These are phyloP conservation scores for Yamadazyma atmosphaerica DNA, from an alignment of 1,139 yeast species.

Conservation along the genomic window DNA sequence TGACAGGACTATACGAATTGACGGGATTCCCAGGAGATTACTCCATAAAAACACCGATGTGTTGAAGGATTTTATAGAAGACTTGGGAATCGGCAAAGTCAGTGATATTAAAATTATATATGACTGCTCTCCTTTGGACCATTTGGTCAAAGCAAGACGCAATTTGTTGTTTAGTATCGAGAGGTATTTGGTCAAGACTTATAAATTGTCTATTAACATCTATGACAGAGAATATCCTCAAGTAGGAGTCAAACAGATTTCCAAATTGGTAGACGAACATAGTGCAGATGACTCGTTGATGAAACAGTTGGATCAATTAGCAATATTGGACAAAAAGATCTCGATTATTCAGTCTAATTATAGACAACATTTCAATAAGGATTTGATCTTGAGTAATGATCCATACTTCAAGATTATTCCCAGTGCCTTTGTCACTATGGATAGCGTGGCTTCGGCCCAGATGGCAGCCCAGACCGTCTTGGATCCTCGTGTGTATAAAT, in stretches of 20 bases:
- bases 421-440: conserved; percentile 80
- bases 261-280: conserved; percentile 11
- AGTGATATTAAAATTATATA: conserved; percentile 54
- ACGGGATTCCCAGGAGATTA: conserved; percentile 70
- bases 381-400: conserved; percentile 21
- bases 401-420: conserved; percentile 47
- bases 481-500: conserved; percentile 73
- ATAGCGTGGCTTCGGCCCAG: conserved; percentile 80
- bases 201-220: conserved; percentile 47
- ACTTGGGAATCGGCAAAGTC: conserved; percentile 61
- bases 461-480: conserved; percentile 83
- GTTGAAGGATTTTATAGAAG: conserved; percentile 56
- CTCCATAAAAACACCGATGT: conserved; percentile 38
- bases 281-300: conserved; percentile 10
- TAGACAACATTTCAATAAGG: conserved; percentile 11
- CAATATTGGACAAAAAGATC: conserved; percentile 29
- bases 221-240: conserved; percentile 32
- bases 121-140: conserved; percentile 52
- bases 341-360: conserved; percentile 30
- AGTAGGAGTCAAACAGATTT: conserved; percentile 22
- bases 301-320: conserved; percentile 22
- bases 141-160: conserved; percentile 39
- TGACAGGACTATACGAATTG: conserved; percentile 84
- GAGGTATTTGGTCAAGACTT: conserved; percentile 42
- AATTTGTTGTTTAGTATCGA: conserved; percentile 41